Evolutionary conservation across 2,329 filamentous ascomycete species (phyloP).

Genomic region (Pyrenophora seminiperda): DNA sequence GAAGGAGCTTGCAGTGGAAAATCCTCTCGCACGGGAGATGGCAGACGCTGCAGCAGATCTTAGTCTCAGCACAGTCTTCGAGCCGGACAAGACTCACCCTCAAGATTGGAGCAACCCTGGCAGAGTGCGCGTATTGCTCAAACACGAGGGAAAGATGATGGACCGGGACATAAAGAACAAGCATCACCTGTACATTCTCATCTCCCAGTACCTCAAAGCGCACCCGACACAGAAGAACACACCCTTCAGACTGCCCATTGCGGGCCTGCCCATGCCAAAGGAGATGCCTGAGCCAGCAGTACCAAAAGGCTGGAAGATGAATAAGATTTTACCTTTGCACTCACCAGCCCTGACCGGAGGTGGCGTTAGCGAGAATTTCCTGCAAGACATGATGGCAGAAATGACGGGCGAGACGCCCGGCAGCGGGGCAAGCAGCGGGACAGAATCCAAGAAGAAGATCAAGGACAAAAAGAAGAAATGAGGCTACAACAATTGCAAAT

Average conservation of each 20-base stretch:
- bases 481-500: conserved; percentile 3
- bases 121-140: conserved; percentile 78
- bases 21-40: conserved; percentile 88
- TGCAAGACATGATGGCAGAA: conserved; percentile 96
- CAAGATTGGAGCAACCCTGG: conserved; percentile 98
- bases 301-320: conserved; percentile 91
- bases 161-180: conserved; percentile 69
- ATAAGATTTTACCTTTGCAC: conserved; percentile 80
- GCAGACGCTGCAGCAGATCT: conserved; percentile 73
- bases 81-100: conserved; percentile 89
- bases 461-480: conserved; percentile 50
- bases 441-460: conserved; percentile 39
- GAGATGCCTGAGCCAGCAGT: conserved; percentile 69
- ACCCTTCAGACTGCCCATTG: conserved; percentile 73
- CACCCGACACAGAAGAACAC: conserved; percentile 78
- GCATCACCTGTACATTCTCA: conserved; percentile 83
- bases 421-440: conserved; percentile 31
- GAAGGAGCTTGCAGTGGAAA: conserved; percentile 72
- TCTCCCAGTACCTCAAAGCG: conserved; percentile 74
- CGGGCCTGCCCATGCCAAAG: conserved; percentile 70
- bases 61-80: conserved; percentile 75
- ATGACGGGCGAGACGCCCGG: conserved; percentile 63
- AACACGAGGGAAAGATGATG: conserved; percentile 60
- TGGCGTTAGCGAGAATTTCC: conserved; percentile 89
- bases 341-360: conserved; percentile 90